phyloP scores from a whole-genome alignment of 305 asterid species.

The Ilex paraguariensis region DNA sequence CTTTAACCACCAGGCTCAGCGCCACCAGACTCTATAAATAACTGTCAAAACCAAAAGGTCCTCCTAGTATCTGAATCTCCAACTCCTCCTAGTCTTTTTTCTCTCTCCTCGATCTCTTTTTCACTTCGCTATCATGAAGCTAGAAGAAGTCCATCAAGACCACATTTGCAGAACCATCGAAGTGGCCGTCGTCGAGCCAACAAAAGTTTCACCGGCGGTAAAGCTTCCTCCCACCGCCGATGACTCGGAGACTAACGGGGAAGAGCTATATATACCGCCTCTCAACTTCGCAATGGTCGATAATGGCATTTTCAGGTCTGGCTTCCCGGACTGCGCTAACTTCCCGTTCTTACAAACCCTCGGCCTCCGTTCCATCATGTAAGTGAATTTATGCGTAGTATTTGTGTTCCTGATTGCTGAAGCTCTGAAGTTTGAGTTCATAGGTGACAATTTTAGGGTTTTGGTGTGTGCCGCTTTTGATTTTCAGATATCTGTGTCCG shows the following conservation, averaged over 20 bases:
- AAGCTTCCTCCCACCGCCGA: slow-evolving; percentile 9
- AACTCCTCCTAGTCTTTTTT: too few species aligned
- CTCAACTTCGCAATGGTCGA: slow-evolving; percentile 73
- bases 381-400: slow-evolving; percentile 1
- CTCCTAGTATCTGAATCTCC: too few species aligned
- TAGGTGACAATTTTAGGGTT: neutral
- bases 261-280: slow-evolving; percentile 49
- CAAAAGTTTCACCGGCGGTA: neutral
- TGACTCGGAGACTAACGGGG: slow-evolving; percentile 33
- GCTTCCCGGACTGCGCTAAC: slow-evolving; percentile 62
- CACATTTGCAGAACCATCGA: slow-evolving; percentile 15
- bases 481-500: slow-evolving; percentile 53
- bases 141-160: too few species aligned
- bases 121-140: too few species aligned
- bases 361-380: slow-evolving; percentile 71
- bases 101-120: too few species aligned
- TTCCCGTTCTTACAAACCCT: slow-evolving; percentile 62
- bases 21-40: too few species aligned
- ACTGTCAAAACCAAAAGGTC: too few species aligned
- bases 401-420: too few species aligned
- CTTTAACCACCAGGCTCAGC: too few species aligned
- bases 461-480: neutral
- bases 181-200: slow-evolving; percentile 16
- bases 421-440: too few species aligned
- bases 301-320: slow-evolving; percentile 58